Base-by-base conservation (phyloP, 2,329 filamentous ascomycete species). In the Talaromyces sp. region DNA sequence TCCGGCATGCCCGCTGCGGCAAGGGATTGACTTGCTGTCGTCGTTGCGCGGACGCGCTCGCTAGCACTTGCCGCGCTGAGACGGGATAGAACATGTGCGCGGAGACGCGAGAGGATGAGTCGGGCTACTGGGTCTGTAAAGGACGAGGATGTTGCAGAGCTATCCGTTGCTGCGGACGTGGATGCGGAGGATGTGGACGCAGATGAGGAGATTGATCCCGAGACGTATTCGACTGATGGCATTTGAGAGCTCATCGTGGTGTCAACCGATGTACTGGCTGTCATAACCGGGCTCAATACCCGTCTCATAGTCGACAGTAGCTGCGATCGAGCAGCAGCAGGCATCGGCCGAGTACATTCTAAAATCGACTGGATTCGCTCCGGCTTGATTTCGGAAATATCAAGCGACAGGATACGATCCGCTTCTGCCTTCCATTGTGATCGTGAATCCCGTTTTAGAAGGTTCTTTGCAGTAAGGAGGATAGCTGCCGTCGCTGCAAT, bases 361-460 rank as follows among this genome's bases (percentile, higher is more conserved):
- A 83, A 72, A 33, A 82, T 78, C 3, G 80, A 80, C 24, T 81
- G 77, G 39, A 82, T 75, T 3, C 79, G 75, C 27, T 77, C 76
- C 1, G 74, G 71, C 37, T 74, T 75, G 60, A 79, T 77, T 48
- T 81, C 77, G 27, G 73, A 75, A 63, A 80, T 80, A 52, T 81
- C 74, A 37, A 82, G 70, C n/a, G 79, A 82, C 79, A 86, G 82
- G 64, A 89, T 83, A 10, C 86, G 82, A 52, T 82, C 81, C 0
- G 86, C 85, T 72, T 89, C 85, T 3, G 81, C 78, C 70, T 87
- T 88, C 87, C 87, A 89, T 64, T 87, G 84, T 14, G 83, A 84
- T 60, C 87, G 84, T 6, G 86, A 83, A 72, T 89, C 87, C 8
- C 87, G 85, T 70, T 87, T 87, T 37, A 89, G 82, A 3, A 88